phyloP scores from a whole-genome alignment of 495 filamentous ascomycete species.

The Xylaria scruposa region DNA sequence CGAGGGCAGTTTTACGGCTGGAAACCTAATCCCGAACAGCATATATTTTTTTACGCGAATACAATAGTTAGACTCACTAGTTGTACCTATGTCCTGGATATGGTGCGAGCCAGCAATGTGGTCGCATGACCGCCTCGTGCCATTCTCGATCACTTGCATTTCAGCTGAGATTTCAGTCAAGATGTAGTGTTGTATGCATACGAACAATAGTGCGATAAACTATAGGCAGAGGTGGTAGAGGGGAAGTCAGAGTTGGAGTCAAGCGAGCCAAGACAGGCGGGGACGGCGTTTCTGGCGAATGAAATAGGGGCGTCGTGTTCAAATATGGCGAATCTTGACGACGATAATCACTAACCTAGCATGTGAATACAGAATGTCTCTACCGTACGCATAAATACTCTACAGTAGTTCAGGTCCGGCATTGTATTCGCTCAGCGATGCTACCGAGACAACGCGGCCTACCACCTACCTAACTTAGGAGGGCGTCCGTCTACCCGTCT shows the following conservation, averaged over 20 bases:
- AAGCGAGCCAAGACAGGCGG: background rate
- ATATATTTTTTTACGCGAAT: slow-evolving; percentile 1
- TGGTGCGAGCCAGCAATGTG: background rate
- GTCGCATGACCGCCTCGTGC: background rate
- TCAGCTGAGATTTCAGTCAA: slow-evolving; percentile 15
- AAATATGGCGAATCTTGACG: background rate
- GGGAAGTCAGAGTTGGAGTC: background rate
- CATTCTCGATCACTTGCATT: slow-evolving; percentile 5
- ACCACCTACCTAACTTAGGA: slow-evolving; percentile 6
- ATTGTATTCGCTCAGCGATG: slow-evolving; percentile 15
- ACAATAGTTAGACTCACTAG: background rate
- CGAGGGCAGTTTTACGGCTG: background rate
- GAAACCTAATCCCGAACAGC: background rate
- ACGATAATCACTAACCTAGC: background rate
- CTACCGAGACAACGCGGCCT: background rate
- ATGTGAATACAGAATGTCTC: background rate
- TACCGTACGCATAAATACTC: background rate
- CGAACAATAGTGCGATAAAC: background rate
- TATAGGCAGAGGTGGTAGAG: background rate
- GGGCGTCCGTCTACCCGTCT: background rate
- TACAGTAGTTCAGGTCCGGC: background rate
- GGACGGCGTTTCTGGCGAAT: background rate
- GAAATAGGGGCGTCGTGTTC: background rate
- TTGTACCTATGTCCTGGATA: background rate
- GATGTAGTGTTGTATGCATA: slow-evolving; percentile 11